These are phyloP conservation scores for Hibiscus syriacus DNA, from an alignment of 345 rosid species.

Conservation along the genomic window DNA sequence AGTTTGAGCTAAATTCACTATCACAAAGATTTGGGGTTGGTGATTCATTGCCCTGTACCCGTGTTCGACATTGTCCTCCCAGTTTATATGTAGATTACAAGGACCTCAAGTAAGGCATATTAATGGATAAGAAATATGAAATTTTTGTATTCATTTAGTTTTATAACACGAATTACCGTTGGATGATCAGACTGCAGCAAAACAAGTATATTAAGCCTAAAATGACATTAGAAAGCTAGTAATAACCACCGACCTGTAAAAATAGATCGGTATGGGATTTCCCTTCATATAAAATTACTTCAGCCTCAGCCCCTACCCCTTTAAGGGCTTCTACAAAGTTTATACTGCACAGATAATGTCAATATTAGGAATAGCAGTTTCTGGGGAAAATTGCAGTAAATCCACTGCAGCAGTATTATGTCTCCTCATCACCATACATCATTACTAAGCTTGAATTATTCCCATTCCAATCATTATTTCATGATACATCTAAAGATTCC, in stretches of 20 bases:
- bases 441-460: neutral
- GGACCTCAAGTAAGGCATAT: neutral
- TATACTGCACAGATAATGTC: conserved; percentile 39
- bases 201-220: neutral
- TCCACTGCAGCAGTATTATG: neutral
- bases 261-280: conserved; percentile 92
- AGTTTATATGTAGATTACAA: neutral
- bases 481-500: neutral
- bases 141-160: neutral
- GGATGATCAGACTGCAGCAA: neutral
- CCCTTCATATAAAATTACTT: conserved; percentile 54
- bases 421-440: neutral
- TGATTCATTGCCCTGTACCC: neutral
- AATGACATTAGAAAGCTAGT: neutral
- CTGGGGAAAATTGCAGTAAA: neutral
- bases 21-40: neutral
- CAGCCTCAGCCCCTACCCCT: conserved; percentile 51
- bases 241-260: conserved; percentile 57
- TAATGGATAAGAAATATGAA: neutral
- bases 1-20: neutral
- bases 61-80: neutral
- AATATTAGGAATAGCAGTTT: conserved; percentile 7
- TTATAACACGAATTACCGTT: neutral
- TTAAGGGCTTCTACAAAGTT: conserved; percentile 51
- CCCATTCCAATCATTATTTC: neutral